Evolutionary conservation across 2,329 filamentous ascomycete species (phyloP).

Genomic region (Talaromyces sp.): DNA sequence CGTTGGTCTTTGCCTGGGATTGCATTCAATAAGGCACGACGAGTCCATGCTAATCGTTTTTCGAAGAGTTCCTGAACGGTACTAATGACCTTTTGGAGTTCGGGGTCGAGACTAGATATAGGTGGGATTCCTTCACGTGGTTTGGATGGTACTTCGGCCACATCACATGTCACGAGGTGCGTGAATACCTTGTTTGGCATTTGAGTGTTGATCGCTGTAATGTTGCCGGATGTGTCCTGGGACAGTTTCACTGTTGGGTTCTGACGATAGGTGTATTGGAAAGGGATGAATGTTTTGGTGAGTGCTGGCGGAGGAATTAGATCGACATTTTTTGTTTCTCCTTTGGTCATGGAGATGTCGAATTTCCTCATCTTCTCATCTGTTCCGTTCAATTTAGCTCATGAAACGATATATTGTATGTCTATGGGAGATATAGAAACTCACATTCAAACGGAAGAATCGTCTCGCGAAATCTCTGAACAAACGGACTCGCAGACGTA

Average conservation of each 20-base stretch:
- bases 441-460: conserved; percentile 67
- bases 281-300: conserved; percentile 67
- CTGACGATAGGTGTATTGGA: conserved; percentile 70
- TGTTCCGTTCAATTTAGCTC: conserved; percentile 22
- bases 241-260: conserved; percentile 69
- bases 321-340: conserved; percentile 57
- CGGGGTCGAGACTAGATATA: conserved; percentile 47
- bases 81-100: conserved; percentile 60
- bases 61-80: conserved; percentile 62
- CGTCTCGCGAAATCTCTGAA: conserved; percentile 64
- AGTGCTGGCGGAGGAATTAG: conserved; percentile 76
- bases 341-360: conserved; percentile 59
- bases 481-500: conserved; percentile 62
- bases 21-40: conserved; percentile 72
- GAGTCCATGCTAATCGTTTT: conserved; percentile 77
- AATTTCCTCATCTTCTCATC: conserved; percentile 60
- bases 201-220: conserved; percentile 54
- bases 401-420: neutral
- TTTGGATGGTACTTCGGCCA: conserved; percentile 56
- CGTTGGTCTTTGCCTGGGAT: conserved; percentile 51
- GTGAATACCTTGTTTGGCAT: conserved; percentile 55
- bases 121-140: conserved; percentile 54
- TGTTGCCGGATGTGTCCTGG: conserved; percentile 54
- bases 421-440: conserved; percentile 18
- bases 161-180: conserved; percentile 57